phyloP scores from a whole-genome alignment of 441 rosid species.

The Populus trichocarpa region DNA sequence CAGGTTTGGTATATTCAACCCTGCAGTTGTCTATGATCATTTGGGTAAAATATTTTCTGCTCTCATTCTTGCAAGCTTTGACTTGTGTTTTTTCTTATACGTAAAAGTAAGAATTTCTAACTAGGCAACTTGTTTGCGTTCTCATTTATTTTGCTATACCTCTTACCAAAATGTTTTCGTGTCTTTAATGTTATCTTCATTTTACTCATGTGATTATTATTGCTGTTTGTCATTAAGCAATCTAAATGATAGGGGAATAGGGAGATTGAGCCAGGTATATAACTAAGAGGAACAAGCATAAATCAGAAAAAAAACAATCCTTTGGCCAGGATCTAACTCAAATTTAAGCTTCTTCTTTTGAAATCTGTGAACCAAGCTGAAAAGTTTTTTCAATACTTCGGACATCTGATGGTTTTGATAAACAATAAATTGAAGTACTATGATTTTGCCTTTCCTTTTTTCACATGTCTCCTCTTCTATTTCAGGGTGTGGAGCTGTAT shows the following conservation, averaged over 20 bases:
- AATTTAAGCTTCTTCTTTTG: too few species aligned
- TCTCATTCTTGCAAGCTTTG: constrained; percentile 77
- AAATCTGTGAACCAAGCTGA: too few species aligned
- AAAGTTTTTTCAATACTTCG: background rate
- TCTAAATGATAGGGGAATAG: background rate
- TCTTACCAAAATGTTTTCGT: constrained; percentile 18
- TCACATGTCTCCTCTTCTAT: constrained; percentile 13
- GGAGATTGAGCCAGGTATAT: too few species aligned
- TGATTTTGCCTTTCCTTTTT: background rate
- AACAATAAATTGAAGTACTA: too few species aligned
- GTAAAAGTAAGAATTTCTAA: constrained; percentile 47
- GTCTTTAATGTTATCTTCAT: background rate
- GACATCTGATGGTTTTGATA: background rate
- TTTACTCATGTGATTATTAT: background rate
- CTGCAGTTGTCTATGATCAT: constrained; percentile 82
- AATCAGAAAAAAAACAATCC: too few species aligned
- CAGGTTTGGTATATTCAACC: constrained; percentile 96
- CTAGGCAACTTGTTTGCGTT: constrained; percentile 3
- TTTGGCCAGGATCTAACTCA: too few species aligned
- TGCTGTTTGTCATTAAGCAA: background rate
- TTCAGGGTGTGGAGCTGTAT: constrained; percentile 96
- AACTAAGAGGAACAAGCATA: too few species aligned
- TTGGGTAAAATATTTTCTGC: constrained; percentile 89
- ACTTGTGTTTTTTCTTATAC: constrained; percentile 79
- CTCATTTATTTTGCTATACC: constrained; percentile 1